phyloP scores from a whole-genome alignment of 495 filamentous ascomycete species.

The Antarctomyces pellizariae region DNA sequence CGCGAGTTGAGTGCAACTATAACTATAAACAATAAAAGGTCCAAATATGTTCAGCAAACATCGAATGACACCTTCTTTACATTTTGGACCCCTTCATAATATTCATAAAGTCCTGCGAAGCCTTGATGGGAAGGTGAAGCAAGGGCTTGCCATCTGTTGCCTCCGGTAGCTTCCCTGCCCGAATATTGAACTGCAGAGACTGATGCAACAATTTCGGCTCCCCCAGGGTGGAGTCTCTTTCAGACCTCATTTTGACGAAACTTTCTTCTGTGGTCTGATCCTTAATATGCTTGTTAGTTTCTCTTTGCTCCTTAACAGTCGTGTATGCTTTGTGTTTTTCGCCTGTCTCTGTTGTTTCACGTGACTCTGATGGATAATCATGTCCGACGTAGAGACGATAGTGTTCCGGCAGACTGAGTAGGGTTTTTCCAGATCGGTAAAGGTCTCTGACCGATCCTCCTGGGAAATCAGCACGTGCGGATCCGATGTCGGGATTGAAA shows the following conservation, averaged over 20 bases:
- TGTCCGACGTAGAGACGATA: constrained; percentile 20
- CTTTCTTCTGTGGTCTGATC: constrained; percentile 17
- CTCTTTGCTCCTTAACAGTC: constrained; percentile 25
- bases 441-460: constrained; percentile 24
- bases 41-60: too few species aligned
- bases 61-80: too few species aligned
- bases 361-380: constrained; percentile 18
- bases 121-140: constrained; percentile 22
- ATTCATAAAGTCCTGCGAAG: constrained; percentile 1
- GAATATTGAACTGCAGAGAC: constrained; percentile 34
- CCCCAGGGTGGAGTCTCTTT: constrained; percentile 22
- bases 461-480: constrained; percentile 36
- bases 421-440: constrained; percentile 20
- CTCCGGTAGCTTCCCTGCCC: constrained; percentile 24
- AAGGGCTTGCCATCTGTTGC: constrained; percentile 13
- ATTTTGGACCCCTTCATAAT: constrained; percentile 1
- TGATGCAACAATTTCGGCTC: constrained; percentile 30
- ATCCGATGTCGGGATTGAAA: constrained; percentile 33
- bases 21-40: too few species aligned
- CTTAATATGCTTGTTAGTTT: constrained; percentile 28
- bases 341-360: not conserved
- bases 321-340: constrained; percentile 14
- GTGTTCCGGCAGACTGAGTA: constrained; percentile 22
- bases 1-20: too few species aligned
- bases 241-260: constrained; percentile 23